A percentile compares a stretch with the other conserved stretches of the same genome.
Evolutionary conservation across 768 basidiomycete species (phyloP).

Genomic region (Pisolithus microcarpus): DNA sequence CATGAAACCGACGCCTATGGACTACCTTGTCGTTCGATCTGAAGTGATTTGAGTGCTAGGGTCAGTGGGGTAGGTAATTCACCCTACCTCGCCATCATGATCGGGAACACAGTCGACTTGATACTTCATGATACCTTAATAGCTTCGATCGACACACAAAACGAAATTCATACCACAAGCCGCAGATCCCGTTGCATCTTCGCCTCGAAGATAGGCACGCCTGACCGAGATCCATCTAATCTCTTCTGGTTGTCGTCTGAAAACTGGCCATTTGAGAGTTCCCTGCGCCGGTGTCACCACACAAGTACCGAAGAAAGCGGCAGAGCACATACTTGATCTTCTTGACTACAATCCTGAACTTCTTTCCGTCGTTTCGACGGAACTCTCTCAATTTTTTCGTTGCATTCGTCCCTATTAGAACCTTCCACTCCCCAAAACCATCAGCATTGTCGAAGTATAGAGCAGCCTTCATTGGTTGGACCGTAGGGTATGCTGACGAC

Average conservation of each 20-base stretch:
- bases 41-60: slow-evolving; percentile 5
- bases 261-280: slow-evolving; percentile 64
- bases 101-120: slow-evolving; percentile 42
- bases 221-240: slow-evolving; percentile 36
- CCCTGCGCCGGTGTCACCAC: slow-evolving; percentile 30
- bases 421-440: slow-evolving; percentile 59
- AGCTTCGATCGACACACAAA: not conserved
- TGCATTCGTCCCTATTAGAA: slow-evolving; percentile 48
- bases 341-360: slow-evolving; percentile 51
- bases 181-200: slow-evolving; percentile 52
- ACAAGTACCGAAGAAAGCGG: not conserved
- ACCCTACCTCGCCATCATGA: slow-evolving; percentile 26
- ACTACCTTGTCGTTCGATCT: slow-evolving; percentile 37
- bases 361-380: slow-evolving; percentile 37
- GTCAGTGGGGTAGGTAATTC: not conserved
- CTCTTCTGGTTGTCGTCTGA: slow-evolving; percentile 63
- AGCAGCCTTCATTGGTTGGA: slow-evolving; percentile 55
- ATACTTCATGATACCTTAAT: slow-evolving; percentile 29
- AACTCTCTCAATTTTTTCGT: slow-evolving; percentile 43
- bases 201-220: slow-evolving; percentile 60
- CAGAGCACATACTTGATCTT: slow-evolving; percentile 51
- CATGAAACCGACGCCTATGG: not conserved
- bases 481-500: slow-evolving; percentile 34
- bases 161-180: slow-evolving; percentile 36
- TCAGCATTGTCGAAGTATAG: slow-evolving; percentile 52